phyloP scores from a whole-genome alignment of 371 early-diverging fungal species.

The Mucor velutinosus region DNA sequence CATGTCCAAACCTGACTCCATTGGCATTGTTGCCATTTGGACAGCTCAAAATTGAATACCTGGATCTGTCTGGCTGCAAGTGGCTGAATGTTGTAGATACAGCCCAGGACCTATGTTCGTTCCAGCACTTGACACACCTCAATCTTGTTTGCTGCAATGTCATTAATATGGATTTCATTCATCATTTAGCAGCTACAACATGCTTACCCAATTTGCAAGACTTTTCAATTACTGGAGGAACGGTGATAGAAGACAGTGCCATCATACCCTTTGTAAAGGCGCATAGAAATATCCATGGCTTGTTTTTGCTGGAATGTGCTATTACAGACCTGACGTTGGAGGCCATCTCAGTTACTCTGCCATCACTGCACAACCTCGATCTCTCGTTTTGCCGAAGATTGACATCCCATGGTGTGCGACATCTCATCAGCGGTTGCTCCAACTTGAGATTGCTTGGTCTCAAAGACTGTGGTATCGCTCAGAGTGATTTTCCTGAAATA shows the following conservation, averaged over 20 bases:
- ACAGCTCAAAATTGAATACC: conserved; percentile 31
- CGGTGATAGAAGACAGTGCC: conserved; percentile 30
- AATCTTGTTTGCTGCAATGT: conserved; percentile 42
- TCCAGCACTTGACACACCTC: conserved; percentile 31
- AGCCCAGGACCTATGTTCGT: conserved; percentile 36
- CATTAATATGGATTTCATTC: conserved; percentile 24
- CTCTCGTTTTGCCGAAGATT: conserved; percentile 38
- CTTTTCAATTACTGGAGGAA: conserved; percentile 41
- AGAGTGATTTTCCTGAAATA: conserved; percentile 37
- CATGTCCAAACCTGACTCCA: conserved; percentile 28
- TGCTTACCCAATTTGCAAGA: conserved; percentile 28
- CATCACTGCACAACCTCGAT: conserved; percentile 33
- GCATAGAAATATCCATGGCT: conserved; percentile 28
- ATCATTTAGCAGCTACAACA: conserved; percentile 8
- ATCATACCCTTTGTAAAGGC: conserved; percentile 39
- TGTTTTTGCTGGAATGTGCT: conserved; percentile 40
- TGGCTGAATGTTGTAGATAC: conserved; percentile 49
- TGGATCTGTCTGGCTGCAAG: conserved; percentile 43
- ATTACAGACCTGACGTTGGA: conserved; percentile 41
- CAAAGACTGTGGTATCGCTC: conserved; percentile 32
- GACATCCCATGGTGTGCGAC: conserved; percentile 32
- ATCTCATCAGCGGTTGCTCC: conserved; percentile 20
- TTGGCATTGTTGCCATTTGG: conserved; percentile 41
- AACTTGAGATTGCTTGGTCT: conserved; percentile 43
- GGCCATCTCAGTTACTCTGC: conserved; percentile 28